phyloP scores from a whole-genome alignment of 2,329 filamentous ascomycete genomes.

The Fusarium pseudograminearum region DNA sequence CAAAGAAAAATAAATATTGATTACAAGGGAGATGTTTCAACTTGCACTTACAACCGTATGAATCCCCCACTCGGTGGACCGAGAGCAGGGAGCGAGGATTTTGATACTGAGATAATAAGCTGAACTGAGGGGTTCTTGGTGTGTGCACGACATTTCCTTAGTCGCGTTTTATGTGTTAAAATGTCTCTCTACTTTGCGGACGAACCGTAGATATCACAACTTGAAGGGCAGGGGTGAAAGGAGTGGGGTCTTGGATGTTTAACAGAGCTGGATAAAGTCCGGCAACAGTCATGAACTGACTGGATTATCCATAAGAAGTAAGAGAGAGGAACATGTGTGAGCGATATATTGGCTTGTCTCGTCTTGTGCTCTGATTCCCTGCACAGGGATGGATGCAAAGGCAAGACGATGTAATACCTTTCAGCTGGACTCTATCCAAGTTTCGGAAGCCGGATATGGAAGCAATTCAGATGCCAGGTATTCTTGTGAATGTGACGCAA shows the following conservation, averaged over 20 bases:
- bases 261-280: slow-evolving; percentile 11
- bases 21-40: slow-evolving; percentile 9
- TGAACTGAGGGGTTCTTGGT: slow-evolving; percentile 17
- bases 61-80: slow-evolving; percentile 4
- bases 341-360: slow-evolving; percentile 12
- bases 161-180: slow-evolving; percentile 27
- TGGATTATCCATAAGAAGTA: not conserved
- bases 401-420: slow-evolving; percentile 24
- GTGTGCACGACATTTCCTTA: slow-evolving; percentile 3
- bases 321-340: not conserved
- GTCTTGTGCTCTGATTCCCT: slow-evolving; percentile 6
- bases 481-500: slow-evolving; percentile 15
- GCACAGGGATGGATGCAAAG: not conserved
- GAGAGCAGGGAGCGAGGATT: slow-evolving; percentile 31
- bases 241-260: not conserved
- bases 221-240: slow-evolving; percentile 13
- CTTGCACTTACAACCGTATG: not conserved
- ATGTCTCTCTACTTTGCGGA: slow-evolving; percentile 12
- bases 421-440: slow-evolving; percentile 4
- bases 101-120: slow-evolving; percentile 28
- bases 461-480: not conserved
- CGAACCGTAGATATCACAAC: not conserved
- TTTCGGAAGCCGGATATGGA: slow-evolving; percentile 1
- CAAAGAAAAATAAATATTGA: not conserved
- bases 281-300: not conserved